Percentiles rank a stretch among this genome's conserved stretches.
These are phyloP conservation scores for Paraleonurus japonicus DNA, from an alignment of 257 asterid species.

Conservation along the genomic window DNA sequence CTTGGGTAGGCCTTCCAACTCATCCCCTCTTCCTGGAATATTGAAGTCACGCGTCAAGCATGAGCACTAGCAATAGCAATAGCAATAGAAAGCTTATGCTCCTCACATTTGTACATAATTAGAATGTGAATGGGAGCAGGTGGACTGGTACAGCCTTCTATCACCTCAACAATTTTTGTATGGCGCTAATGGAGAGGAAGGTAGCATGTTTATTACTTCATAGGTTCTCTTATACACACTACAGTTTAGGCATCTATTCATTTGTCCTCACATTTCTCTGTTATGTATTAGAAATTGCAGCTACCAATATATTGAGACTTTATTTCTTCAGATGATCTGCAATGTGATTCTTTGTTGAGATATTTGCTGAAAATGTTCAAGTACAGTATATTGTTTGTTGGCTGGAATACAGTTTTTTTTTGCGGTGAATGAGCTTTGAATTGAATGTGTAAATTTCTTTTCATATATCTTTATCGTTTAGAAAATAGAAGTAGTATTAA, in stretches of 20 bases:
- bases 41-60: conserved; percentile 83
- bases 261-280: background rate
- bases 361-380: background rate
- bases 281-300: conserved; percentile 22
- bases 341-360: background rate
- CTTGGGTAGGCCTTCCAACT: conserved; percentile 50
- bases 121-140: conserved; percentile 34
- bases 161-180: conserved; percentile 18
- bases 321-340: conserved; percentile 11
- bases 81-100: conserved; percentile 29
- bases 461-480: no score
- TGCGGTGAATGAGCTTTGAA: no score
- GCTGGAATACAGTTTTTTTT: no score
- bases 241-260: conserved; percentile 22
- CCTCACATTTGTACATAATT: conserved; percentile 51
- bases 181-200: conserved; percentile 2
- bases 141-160: conserved; percentile 29
- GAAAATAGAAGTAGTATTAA: no score
- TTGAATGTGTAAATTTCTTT: no score
- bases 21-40: conserved; percentile 88
- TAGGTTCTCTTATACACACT: conserved; percentile 1
- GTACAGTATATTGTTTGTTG: no score
- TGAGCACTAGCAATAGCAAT: no score
- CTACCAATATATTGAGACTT: background rate
- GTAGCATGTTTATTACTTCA: conserved; percentile 12